phyloP scores from a whole-genome alignment of 2,329 filamentous ascomycete genomes.

The Neurospora sp. region DNA sequence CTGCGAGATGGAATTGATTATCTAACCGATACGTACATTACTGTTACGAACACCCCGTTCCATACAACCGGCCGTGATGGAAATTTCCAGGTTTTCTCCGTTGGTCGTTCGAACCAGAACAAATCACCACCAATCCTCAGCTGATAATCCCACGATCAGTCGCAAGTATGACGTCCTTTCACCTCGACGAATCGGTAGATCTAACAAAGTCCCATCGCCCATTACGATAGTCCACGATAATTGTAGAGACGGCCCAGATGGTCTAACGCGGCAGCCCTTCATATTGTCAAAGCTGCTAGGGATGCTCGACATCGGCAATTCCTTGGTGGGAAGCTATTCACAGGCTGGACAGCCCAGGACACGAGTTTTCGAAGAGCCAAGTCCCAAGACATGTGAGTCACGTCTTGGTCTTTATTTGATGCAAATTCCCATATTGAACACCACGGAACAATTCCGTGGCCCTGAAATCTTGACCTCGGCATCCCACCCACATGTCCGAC shows the following conservation, averaged over 20 bases:
- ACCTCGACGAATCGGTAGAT: neutral
- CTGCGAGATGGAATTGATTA: neutral
- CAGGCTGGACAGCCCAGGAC: neutral
- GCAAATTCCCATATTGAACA: neutral
- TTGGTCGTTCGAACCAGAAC: neutral
- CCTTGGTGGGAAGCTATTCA: neutral
- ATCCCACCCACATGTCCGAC: neutral
- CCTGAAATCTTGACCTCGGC: neutral
- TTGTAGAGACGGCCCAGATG: neutral
- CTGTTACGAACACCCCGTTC: neutral
- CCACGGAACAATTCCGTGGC: neutral
- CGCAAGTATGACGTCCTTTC: neutral
- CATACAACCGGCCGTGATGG: neutral
- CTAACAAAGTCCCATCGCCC: neutral
- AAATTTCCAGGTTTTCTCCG: neutral
- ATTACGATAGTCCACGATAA: neutral
- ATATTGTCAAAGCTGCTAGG: neutral
- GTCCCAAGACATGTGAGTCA: neutral
- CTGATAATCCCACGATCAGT: neutral
- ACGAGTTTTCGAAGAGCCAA: neutral
- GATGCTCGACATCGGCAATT: neutral
- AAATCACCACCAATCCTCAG: neutral
- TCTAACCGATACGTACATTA: neutral
- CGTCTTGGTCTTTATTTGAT: neutral
- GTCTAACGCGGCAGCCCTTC: neutral